Conservation (phyloP, 2,329 filamentous ascomycete species). For the Aaosphaeria arxii region DNA sequence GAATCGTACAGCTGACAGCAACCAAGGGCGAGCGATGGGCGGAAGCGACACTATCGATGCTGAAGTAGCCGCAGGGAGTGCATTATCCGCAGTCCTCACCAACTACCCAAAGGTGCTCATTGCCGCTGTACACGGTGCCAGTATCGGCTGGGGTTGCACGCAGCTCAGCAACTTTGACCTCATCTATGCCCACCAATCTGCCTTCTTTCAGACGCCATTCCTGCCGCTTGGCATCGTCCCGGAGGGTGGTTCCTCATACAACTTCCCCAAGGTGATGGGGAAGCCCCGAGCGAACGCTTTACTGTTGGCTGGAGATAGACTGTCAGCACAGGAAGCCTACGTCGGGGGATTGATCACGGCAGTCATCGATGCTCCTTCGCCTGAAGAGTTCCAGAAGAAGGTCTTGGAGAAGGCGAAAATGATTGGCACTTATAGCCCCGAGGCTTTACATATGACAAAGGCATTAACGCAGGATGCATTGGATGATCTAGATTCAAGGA, state of each 20-base stretch:
- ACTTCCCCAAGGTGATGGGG: conserved; percentile 14
- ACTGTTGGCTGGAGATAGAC: conserved; percentile 12
- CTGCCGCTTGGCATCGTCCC: conserved; percentile 14
- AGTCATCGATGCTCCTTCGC: conserved; percentile 8
- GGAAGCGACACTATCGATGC: conserved; percentile 11
- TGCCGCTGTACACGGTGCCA: conserved; percentile 16
- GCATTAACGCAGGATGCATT: conserved; percentile 6
- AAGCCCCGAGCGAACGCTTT: conserved; percentile 12
- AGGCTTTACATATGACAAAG: conserved; percentile 14
- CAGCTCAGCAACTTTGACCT: conserved; percentile 15
- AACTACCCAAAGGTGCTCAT: conserved; percentile 15
- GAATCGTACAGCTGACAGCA: not conserved
- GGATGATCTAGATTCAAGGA: conserved; percentile 8
- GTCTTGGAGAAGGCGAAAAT: conserved; percentile 13
- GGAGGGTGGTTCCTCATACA: conserved; percentile 15
- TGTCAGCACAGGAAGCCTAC: conserved; percentile 14
- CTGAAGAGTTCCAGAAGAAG: conserved; percentile 8
- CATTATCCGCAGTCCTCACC: conserved; percentile 8
- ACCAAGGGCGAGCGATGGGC: conserved; percentile 11
- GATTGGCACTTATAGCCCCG: conserved; percentile 10
- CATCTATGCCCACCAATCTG: conserved; percentile 12
- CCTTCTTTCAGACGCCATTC: conserved; percentile 20
- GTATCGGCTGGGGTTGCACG: conserved; percentile 18
- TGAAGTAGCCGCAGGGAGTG: conserved; percentile 13
- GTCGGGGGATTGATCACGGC: conserved; percentile 11